Base-by-base conservation (phyloP, 2,329 filamentous ascomycete genomes). In the Colletotrichum sp. region DNA sequence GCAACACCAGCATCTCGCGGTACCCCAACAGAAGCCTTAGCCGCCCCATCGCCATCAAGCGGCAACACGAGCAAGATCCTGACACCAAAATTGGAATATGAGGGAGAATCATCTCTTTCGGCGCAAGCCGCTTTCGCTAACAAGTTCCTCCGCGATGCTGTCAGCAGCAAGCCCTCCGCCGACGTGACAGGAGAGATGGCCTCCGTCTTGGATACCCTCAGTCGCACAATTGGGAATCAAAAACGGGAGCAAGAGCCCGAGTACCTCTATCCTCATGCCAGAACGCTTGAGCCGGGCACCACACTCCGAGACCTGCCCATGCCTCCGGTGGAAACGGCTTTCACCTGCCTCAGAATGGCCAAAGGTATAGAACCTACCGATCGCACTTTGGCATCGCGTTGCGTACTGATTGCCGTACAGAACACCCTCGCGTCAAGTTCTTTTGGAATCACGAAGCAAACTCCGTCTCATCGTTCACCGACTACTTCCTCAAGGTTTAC, bases 101-200 rank as follows among this genome's bases (percentile, higher is more conserved):
- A 78, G 36, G 78, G 78, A 21, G 79, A 80, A 59, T 78, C 72
- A 0, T 78, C 78, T 2, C 67, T 79, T 1, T 78, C 77, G 16
- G 72, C 80, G 1, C 80, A 80, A 13, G 77, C 80, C 3, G 75
- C 79, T 3, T 79, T 78, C 10, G 80, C 80, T 2, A 78, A 75
- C 10, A 74, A 28, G 26, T 80, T 81, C 36, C 74, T 81, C 4
- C 66, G 59, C 12, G 66, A 74, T 18, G 70, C 78, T 28, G 72
- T 81, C 28, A 76, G 52, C 39, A 78, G 72, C 48, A 78, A 73
- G 10, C 69, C 73, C 3, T 69, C 72, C 2, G 63, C 71, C 2
- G 74, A 79, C 6, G 67, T 80, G 12, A 77, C 77, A 0, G 48
- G 68, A 2, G 80, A 80, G 34, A 81, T 81, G 78, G 71, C 71